phyloP scores from a whole-genome alignment of 805 yeast genomes.

The Ogataea corticis region DNA sequence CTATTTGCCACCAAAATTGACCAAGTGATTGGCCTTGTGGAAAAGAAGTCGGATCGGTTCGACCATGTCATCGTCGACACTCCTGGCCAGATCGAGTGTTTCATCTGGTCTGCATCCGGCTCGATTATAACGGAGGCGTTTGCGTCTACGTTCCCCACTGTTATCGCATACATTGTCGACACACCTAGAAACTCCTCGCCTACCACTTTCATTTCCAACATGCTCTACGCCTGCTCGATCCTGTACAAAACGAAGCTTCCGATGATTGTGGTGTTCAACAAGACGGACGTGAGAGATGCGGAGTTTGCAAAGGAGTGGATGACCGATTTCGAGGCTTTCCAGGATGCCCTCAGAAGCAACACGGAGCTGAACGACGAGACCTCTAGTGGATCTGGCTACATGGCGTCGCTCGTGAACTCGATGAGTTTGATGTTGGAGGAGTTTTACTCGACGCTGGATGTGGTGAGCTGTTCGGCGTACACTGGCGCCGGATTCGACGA shows the following conservation, averaged over 20 bases:
- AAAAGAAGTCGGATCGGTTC: slow-evolving; percentile 62
- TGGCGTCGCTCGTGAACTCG: slow-evolving; percentile 90
- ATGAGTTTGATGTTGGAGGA: slow-evolving; percentile 96
- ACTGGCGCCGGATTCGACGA: slow-evolving; percentile 96
- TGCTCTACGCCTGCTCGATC: slow-evolving; percentile 97
- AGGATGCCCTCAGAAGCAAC: slow-evolving; percentile 67
- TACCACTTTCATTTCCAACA: slow-evolving; percentile 95
- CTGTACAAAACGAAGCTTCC: slow-evolving; percentile 94
- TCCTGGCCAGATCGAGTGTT: slow-evolving; percentile 98
- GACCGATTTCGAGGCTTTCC: slow-evolving; percentile 93
- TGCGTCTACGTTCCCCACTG: slow-evolving; percentile 94
- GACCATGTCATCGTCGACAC: slow-evolving; percentile 87
- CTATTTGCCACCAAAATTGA: slow-evolving; percentile 93
- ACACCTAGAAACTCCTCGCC: slow-evolving; percentile 95
- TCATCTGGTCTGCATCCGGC: slow-evolving; percentile 98
- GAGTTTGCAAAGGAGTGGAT: slow-evolving; percentile 95
- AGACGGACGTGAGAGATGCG: slow-evolving; percentile 84
- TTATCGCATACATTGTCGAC: slow-evolving; percentile 92
- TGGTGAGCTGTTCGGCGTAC: slow-evolving; percentile 87
- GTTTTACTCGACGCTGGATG: slow-evolving; percentile 88
- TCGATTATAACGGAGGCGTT: slow-evolving; percentile 94
- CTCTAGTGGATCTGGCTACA: slow-evolving; percentile 75
- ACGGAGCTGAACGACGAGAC: slow-evolving; percentile 65
- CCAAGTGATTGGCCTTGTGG: slow-evolving; percentile 85
- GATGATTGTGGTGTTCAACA: slow-evolving; percentile 94